Evolutionary conservation across 2,329 filamentous ascomycete species (phyloP).

Genomic region (Colletotrichum gloeosporioides): DNA sequence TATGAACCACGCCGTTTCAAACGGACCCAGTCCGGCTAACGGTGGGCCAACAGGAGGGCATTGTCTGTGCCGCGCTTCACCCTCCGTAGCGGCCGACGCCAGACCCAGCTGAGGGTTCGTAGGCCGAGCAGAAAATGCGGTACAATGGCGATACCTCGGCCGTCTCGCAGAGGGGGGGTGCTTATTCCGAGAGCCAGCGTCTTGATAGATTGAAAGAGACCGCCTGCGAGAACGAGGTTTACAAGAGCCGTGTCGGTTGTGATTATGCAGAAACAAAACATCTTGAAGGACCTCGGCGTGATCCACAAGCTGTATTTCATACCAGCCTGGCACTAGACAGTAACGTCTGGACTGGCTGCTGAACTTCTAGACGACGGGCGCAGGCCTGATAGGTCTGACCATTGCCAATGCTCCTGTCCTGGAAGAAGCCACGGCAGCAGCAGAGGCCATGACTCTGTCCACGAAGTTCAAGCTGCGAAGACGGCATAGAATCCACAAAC

Average conservation of each 20-base stretch:
- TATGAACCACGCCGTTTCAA: too few relatives aligned
- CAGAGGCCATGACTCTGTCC: not conserved
- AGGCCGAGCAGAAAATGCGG: too few relatives aligned
- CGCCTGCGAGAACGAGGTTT: not conserved
- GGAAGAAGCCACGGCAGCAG: not conserved
- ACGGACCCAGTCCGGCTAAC: too few relatives aligned
- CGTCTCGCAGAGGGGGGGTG: not conserved
- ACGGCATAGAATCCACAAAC: not conserved
- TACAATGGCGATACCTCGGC: too few relatives aligned
- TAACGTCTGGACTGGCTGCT: not conserved
- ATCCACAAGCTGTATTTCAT: not conserved
- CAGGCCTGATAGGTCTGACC: not conserved
- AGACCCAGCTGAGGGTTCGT: too few relatives aligned
- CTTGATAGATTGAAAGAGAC: not conserved
- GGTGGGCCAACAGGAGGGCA: too few relatives aligned
- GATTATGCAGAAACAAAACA: not conserved
- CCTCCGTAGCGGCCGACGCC: too few relatives aligned
- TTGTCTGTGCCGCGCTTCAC: too few relatives aligned
- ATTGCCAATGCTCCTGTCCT: not conserved
- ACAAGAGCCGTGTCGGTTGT: not conserved
- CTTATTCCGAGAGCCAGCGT: not conserved
- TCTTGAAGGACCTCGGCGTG: not conserved
- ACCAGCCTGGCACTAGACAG: not conserved
- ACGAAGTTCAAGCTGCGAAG: not conserved
- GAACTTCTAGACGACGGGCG: not conserved